A percentile compares a stretch with the other conserved stretches of the same genome.
Evolutionary conservation across 208 protist species (phyloP).

Genomic region (Acanthamoeba lenticulata): DNA sequence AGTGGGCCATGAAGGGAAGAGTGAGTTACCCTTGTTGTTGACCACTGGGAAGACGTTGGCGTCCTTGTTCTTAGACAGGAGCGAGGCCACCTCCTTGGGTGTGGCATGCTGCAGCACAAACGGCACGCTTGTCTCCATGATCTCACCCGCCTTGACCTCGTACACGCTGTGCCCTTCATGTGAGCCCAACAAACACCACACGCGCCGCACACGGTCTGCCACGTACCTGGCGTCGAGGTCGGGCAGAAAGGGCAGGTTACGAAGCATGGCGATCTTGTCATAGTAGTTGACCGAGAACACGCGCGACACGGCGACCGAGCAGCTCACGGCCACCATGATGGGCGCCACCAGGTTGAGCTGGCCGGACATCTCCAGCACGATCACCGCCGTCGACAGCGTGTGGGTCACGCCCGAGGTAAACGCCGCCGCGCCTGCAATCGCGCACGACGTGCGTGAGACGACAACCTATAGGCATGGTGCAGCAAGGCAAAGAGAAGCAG

Average conservation of each 20-base stretch:
- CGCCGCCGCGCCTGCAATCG: constrained; percentile 64
- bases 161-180: not conserved
- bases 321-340: constrained; percentile 54
- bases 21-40: not conserved
- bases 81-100: constrained; percentile 36
- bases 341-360: constrained; percentile 33
- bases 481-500: not conserved
- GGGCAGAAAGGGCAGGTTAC: constrained; percentile 66
- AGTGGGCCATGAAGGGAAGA: not conserved
- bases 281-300: constrained; percentile 34
- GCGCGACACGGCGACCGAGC: not conserved
- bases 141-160: constrained; percentile 52
- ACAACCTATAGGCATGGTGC: not conserved
- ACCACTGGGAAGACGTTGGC: constrained; percentile 67
- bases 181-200: too few relatives aligned
- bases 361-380: constrained; percentile 70
- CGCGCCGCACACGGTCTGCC: not conserved
- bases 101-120: constrained; percentile 56
- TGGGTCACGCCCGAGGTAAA: constrained; percentile 61
- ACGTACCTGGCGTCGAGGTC: constrained; percentile 50
- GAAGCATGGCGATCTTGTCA: constrained; percentile 58
- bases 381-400: constrained; percentile 66
- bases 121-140: constrained; percentile 67
- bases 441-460: not conserved
- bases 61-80: constrained; percentile 58